Evolutionary conservation across 2,329 filamentous ascomycete genomes (phyloP), one percentile per base, ranked within the genome.

Genomic region (Raffaelea deltoideospora): DNA sequence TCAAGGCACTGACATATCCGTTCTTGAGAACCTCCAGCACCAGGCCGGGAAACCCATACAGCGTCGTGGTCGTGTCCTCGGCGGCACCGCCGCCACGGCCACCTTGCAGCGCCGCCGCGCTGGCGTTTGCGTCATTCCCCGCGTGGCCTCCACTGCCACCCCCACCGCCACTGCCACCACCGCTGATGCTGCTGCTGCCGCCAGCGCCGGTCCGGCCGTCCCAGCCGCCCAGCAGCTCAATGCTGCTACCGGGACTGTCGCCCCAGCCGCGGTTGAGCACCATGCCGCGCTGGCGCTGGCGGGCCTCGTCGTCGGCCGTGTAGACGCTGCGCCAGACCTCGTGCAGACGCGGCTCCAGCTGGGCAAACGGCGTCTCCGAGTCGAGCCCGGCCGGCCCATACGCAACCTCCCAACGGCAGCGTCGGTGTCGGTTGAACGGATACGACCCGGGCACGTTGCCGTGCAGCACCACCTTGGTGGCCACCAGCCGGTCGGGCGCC

Each of bases 11-110:
- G 19, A 98, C 82, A 42, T 76, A 79, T 4, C 83, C 86, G 52
- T 93, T 95, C 72, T 83, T 87, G 55, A 96, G 59, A 21, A 98
- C 88, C 59, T 98, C 90, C 60, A 98, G 96, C 33, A 95, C 75
- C 56, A 96, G 61, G 0, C 90, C 88, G 0, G 90, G 88, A 50
- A 95, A 95, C 1, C 88, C 87, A 60, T 85, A 96, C 21, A 98
- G 59, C 43, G 87, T 88, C 14, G 87, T 94, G 38, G 70, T 75
- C 41, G 70, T 71, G 46, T 75, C 70, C 28, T 69, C 67, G 31
- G 55, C 64, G 3, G 64, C 59, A 32, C 67, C 77, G 52, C 56
- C 65, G 53, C 57, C 69, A 59, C 58, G 72, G n/a, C n/a, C n/a
- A n/a, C n/a, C n/a, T n/a, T n/a, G n/a, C n/a, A n/a, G n/a, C n/a